Conservation (phyloP, 805 yeast genomes). For the Alloascoidea hylecoeti region DNA sequence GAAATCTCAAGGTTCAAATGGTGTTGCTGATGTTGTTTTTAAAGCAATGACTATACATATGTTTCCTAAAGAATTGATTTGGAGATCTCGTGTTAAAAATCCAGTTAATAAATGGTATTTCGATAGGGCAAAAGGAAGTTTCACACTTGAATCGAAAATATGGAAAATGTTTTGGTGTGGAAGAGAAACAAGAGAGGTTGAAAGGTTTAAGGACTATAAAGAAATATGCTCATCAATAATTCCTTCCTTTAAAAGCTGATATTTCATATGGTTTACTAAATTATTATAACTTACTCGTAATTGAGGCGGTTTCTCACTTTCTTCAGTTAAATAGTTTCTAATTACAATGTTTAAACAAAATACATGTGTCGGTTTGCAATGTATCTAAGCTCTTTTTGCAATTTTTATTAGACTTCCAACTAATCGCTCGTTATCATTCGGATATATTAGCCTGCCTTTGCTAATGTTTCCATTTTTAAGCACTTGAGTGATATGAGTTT, state of each 20-base stretch:
- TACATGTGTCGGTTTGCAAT: too few relatives aligned
- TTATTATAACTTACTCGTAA: too few relatives aligned
- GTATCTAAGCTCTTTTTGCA: too few relatives aligned
- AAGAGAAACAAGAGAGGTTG: constrained; percentile 12
- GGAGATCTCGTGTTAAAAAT: constrained; percentile 81
- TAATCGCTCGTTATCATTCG: too few relatives aligned
- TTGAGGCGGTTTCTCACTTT: too few relatives aligned
- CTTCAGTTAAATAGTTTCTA: too few relatives aligned
- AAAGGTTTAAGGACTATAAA: constrained; percentile 30
- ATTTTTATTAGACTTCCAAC: too few relatives aligned
- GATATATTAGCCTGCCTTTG: too few relatives aligned
- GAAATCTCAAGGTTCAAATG: constrained; percentile 77
- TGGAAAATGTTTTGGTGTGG: constrained; percentile 33
- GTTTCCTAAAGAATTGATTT: constrained; percentile 61
- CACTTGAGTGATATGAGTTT: too few relatives aligned
- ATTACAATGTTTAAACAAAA: too few relatives aligned
- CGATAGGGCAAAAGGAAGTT: constrained; percentile 70
- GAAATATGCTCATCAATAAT: constrained; percentile 40
- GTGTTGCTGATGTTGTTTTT: constrained; percentile 87
- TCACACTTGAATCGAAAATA: constrained; percentile 26
- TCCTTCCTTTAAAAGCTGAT: constrained; percentile 32
- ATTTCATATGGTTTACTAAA: too few relatives aligned
- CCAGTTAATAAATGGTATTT: constrained; percentile 98
- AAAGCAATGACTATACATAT: constrained; percentile 54
- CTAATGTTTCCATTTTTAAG: too few relatives aligned